A percentile compares a stretch with the other conserved stretches of the same genome.
Conservation (phyloP, 2,329 filamentous ascomycete genomes). For the Pseudophaeomoniella oleicola region DNA sequence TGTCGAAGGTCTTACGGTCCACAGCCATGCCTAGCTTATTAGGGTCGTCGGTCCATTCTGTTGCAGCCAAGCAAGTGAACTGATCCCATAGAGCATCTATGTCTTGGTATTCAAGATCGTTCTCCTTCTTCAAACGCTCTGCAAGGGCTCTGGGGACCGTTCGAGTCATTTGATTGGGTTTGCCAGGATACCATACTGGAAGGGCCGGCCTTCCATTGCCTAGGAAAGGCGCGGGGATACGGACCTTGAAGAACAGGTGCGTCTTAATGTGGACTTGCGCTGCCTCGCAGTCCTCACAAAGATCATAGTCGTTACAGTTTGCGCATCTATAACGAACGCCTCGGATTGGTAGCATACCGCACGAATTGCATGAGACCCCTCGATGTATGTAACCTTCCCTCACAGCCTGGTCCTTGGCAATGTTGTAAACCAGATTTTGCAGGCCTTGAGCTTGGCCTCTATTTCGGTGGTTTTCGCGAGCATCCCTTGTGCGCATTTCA, state of each 20-base stretch:
- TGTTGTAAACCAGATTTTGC: constrained; percentile 73
- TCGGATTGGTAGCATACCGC: constrained; percentile 74
- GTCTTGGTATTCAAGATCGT: constrained; percentile 70
- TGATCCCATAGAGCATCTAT: constrained; percentile 93
- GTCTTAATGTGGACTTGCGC: constrained; percentile 64
- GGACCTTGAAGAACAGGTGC: constrained; percentile 93
- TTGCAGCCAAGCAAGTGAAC: constrained; percentile 85
- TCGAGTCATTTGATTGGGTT: constrained; percentile 56
- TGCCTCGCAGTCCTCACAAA: constrained; percentile 83
- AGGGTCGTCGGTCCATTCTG: constrained; percentile 69
- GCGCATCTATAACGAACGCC: constrained; percentile 88
- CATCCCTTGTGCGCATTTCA: constrained; percentile 23
- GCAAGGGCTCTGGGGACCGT: constrained; percentile 54
- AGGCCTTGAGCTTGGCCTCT: constrained; percentile 55
- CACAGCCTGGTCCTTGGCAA: constrained; percentile 82
- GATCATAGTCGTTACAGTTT: constrained; percentile 90
- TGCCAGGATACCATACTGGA: constrained; percentile 76
- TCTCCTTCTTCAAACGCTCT: constrained; percentile 53
- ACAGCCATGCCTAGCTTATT: constrained; percentile 67
- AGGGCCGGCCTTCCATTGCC: constrained; percentile 63
- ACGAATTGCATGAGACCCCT: constrained; percentile 83
- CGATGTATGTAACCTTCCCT: constrained; percentile 83
- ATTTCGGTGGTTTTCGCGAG: constrained; percentile 21
- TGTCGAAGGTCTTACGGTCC: constrained; percentile 83
- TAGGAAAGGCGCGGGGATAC: constrained; percentile 73